These are phyloP conservation scores for Dispira simplex DNA, from an alignment of 192 early-diverging fungal genomes.

Conservation along the genomic window DNA sequence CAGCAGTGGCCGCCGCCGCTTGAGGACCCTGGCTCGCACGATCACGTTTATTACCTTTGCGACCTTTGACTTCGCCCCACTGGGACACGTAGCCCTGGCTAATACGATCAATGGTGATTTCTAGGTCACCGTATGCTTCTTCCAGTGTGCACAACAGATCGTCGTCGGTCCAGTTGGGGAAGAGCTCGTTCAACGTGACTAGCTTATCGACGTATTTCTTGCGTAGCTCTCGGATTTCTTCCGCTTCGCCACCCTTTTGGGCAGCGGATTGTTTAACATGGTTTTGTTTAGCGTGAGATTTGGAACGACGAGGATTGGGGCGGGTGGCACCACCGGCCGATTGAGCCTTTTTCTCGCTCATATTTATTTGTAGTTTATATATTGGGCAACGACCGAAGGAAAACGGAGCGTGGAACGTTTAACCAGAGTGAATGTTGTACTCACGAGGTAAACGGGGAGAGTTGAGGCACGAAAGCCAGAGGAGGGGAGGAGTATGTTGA, in stretches of 20 bases:
- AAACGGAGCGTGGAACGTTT: no score
- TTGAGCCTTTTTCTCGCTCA: background rate
- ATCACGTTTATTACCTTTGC: slow-evolving; percentile 32
- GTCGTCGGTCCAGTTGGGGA: slow-evolving; percentile 72
- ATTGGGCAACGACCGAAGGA: no score
- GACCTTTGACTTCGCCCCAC: slow-evolving; percentile 74
- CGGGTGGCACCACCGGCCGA: background rate
- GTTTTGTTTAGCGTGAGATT: background rate
- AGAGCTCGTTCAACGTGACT: slow-evolving; percentile 47
- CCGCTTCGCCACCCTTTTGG: slow-evolving; percentile 19
- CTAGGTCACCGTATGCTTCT: slow-evolving; percentile 77
- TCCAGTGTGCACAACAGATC: slow-evolving; percentile 74
- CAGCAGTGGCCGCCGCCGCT: no score
- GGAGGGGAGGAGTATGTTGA: no score
- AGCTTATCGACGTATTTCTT: slow-evolving; percentile 41
- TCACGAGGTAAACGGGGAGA: no score
- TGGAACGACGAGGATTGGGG: background rate
- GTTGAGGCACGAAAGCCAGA: no score
- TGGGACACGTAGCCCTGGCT: slow-evolving; percentile 64
- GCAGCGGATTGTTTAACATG: background rate
- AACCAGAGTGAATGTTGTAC: no score
- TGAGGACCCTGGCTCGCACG: no score
- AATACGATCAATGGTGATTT: slow-evolving; percentile 64
- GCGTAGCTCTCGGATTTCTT: slow-evolving; percentile 45
- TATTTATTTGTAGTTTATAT: no score